Evolutionary conservation across 345 rosid genomes (phyloP).

Genomic region (Lepidium sativum): DNA sequence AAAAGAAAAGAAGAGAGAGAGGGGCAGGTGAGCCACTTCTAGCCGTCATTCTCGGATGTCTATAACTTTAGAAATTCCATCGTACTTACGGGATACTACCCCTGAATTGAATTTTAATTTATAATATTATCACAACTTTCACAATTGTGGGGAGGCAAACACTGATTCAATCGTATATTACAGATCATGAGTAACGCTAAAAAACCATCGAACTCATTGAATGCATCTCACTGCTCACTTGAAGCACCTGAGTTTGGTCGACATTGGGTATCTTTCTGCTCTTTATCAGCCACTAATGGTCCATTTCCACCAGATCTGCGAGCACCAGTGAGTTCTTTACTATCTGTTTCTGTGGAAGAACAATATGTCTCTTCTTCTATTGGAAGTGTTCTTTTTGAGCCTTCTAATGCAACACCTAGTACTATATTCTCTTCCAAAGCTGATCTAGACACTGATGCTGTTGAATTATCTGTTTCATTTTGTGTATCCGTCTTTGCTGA

Average conservation of each 20-base stretch:
- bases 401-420: conserved; percentile 78
- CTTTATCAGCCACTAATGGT: conserved; percentile 35
- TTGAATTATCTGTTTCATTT: conserved; percentile 10
- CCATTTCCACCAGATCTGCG: conserved; percentile 34
- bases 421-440: conserved; percentile 72
- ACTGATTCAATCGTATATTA: neutral
- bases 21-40: conserved; percentile 15
- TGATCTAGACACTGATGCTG: conserved; percentile 37
- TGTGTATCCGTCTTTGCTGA: conserved; percentile 25
- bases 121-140: neutral
- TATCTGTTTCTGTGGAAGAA: conserved; percentile 28
- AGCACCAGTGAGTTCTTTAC: conserved; percentile 43
- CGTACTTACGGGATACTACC: neutral
- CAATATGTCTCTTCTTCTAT: conserved; percentile 55
- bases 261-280: conserved; percentile 39
- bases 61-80: neutral
- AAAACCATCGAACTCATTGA: neutral
- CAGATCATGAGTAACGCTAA: neutral
- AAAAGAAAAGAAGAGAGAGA: neutral
- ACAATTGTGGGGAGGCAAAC: neutral
- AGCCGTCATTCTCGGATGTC: conserved; percentile 3
- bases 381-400: conserved; percentile 81
- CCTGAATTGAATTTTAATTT: neutral
- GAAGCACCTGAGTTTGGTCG: conserved; percentile 29
- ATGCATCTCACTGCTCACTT: conserved; percentile 17